Evolutionary conservation across 2,329 filamentous ascomycete species (phyloP), one percentile per base, ranked within the genome.

Genomic region (Hysterium pulicare): DNA sequence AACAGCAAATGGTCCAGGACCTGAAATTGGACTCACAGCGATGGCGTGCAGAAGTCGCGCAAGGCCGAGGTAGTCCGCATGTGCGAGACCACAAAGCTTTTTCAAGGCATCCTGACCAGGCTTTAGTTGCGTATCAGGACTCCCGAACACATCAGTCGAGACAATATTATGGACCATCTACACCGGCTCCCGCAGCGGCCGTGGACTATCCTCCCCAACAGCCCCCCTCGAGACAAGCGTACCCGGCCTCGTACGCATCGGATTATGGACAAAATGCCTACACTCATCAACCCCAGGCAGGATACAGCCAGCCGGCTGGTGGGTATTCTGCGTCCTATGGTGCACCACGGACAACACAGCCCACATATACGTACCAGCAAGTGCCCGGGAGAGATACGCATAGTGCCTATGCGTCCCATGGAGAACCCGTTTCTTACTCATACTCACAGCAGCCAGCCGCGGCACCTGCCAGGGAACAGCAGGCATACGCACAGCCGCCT

Each of bases 1-100:
- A 11, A 28, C 33, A 66, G 72, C 69, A 71, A 57, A 75, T 75
- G 73, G 71, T 75, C 46, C 62, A 67, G 53, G 73, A 76, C 52
- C 55, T 76, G 56, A 70, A 69, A 51, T 54, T 66, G 59, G 72
- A 75, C 46, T 74, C 73, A 37, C 64, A 65, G 46, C 66, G 70
- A 48, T 75, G 71, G 72, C 60, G 60, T 46, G 54, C 49, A 48
- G 56, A 67, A 39, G 49, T 55, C 38, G 45, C 35, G 40, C 47
- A 68, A 55, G 64, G 62, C 59, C 62, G 71, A 72, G 72, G 72
- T 74, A 75, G 69, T 64, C 62, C 64, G 62, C 62, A 62, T 50
- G 54, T 57, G 58, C 58, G 58, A 55, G 58, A 60, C 58, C 57
- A 57, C 48, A 64, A 63, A 63, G 62, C 68, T 63, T 8, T 13